Evolutionary conservation across 202 grass and related monocot genomes (phyloP), one percentile per base, ranked within the genome.

Genomic region (Zoysia matrella): DNA sequence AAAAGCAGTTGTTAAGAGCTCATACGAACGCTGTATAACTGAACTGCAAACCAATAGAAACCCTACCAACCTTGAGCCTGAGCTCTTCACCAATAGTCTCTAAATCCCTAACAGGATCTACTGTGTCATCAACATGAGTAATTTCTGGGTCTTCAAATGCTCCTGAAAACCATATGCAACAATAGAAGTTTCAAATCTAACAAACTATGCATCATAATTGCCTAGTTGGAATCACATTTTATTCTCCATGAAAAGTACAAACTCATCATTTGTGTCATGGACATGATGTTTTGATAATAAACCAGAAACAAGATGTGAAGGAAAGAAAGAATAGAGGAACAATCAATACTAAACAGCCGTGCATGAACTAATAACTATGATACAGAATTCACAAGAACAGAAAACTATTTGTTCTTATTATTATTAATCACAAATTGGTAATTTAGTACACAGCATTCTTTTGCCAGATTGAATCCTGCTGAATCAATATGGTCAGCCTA

Each of bases 41-140:
- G 36, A 50, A 57, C 14, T 57, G 53, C 18, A 72, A 64, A 84
- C 73, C 51, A 62, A 79, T 49, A 76, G 8, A 66, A 60, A 30
- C 41, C 60, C 7, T 62, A 88, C 14, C 62, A 88, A 91, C 94
- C 90, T 92, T 90, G 80, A 97, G 90, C 66, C 94, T 91, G 66
- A 97, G 79, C 76, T 97, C 94, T 86, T 90, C 75, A 76, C 85
- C 69, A 77, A 97, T 97, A 80, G 92, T 91, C 77, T 97, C 94
- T 61, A 97, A 84, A 80, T 97, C 94, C 78, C 94, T 94, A 89
- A 97, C 92, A 89, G 94, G 94, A 80, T 97, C 94, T 71, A 97
- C 76, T 84, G 85, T 63, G 66, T 97, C 94, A 80, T 97, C 94
- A 77, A 97, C 83, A 87, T 97, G 94, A 62, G 88, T 94, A 81